Base-by-base conservation (phyloP, 495 filamentous ascomycete species). In the Penicillium salamii region DNA sequence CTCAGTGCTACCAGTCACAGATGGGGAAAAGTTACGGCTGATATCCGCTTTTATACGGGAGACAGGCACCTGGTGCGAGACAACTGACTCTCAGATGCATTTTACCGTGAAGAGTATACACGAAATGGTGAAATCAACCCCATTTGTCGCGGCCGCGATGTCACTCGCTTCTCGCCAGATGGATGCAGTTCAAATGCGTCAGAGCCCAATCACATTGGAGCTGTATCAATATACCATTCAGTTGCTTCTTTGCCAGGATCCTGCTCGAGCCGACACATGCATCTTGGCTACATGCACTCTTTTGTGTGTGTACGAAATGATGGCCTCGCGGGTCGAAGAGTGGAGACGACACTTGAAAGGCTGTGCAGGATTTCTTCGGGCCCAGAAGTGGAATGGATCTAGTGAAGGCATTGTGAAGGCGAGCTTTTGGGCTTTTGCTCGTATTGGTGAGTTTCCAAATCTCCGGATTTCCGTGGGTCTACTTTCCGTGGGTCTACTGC, bases 291-390 rank as follows among this genome's bases (percentile, higher is more conserved):
- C 53, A 11, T 56, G 53, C 21, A 56, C 49, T 11, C 43, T 56
- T 3, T 43, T 52, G 3, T 49, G 48, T 26, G 53, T 56, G n/a
- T 52, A 56, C 37, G 48, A 56, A 32, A 56, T 56, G 53, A 56
- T 56, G 53, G 48, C 49, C 9, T 56, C 53, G 12, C 18, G 17
- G 6, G 53, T 56, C 9, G 26, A 47, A 18, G 49, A 56, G 28
- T 56, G 53, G 53, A 42, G 48, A 26, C 48, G 53, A 8, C 53
- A 56, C 15, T 45, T 56, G 34, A 49, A 52, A 46, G 45, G 52
- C 29, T 49, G 52, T 32, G 52, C 52, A 13, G 36, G 47, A 20
- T 44, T 55, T 28, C 42, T 51, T 7, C 47, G 24, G 13, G 38
- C 34, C 13, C 38, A 51, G n/a, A 51, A 21, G 29, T 56, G 53